Evolutionary conservation across 148 eudicot species (phyloP), one percentile per base, ranked within the genome.

Genomic region (Mesembryanthemum crystallinum): DNA sequence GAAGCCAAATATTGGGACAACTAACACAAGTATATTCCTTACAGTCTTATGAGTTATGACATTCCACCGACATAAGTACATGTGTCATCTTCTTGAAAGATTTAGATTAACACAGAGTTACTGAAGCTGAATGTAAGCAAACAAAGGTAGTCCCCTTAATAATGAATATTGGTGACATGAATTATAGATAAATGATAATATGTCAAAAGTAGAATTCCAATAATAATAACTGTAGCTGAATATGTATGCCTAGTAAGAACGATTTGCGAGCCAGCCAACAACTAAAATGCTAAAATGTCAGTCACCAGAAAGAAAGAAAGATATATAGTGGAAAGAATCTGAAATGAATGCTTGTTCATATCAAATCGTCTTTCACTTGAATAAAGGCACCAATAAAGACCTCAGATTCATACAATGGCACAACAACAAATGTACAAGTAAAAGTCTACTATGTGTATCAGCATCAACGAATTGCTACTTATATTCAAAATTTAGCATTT

Each of bases 331-430:
- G 18, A 70, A 70, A 70, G 39, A 54, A 52, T 8, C 60, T 58
- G 23, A 14, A 33, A 20, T 23, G 17, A 72, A 72, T 24, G 35
- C n/a, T 45, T 20, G 42, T 57, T 6, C 17, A 59, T 37, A 51
- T 62, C 54, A 72, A 71, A 30, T 71, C 47, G 32, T 45, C 49
- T 45, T 10, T 13, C 49, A 45, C 30, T 54, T 55, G 47, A 55
- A 21, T 54, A 10, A 11, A 13, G 43, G 30, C 29, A n/a, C 21
- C 25, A 55, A 57, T 32, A 67, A n/a, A 37, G 28, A 25, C 0
- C 13, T 54, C 23, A 71, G 29, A 55, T 42, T 32, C 54, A 23
- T 32, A 9, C 14, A 71, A 14, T 33, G 25, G 8, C 20, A 13
- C 21, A 54, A 54, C 7, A 37, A 72, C n/a, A n/a, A 37, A 55